Percentiles rank a stretch among this genome's conserved stretches.
Conservation (phyloP, 345 rosid species). For the Erodium maritimum region DNA sequence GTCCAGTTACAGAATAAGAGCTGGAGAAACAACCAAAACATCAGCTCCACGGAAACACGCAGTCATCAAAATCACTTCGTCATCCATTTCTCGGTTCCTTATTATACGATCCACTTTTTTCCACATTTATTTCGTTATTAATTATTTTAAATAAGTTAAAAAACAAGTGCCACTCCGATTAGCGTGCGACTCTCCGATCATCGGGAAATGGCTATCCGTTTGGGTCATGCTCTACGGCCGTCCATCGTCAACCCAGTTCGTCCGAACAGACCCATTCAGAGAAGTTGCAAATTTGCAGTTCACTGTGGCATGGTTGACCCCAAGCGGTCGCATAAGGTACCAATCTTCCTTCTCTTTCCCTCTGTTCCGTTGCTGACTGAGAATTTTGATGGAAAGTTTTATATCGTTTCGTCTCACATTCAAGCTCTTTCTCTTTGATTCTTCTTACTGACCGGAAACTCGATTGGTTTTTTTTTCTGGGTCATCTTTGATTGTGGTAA, state of each 20-base stretch:
- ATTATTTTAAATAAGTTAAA: too few relatives aligned
- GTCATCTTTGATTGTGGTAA: not conserved
- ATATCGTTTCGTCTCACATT: not conserved
- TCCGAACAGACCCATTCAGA: slow-evolving; percentile 11
- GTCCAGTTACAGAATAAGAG: too few relatives aligned
- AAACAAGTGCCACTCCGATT: not conserved
- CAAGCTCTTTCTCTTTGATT: not conserved
- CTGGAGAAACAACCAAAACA: too few relatives aligned
- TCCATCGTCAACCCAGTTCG: slow-evolving; percentile 14
- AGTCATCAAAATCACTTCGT: not conserved
- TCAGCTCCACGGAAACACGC: too few relatives aligned
- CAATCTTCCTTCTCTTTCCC: not conserved
- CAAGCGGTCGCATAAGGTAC: slow-evolving; percentile 38
- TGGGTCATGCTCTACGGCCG: slow-evolving; percentile 11
- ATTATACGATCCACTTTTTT: too few relatives aligned
- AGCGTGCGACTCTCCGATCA: not conserved
- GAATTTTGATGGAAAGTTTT: not conserved
- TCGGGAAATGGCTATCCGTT: slow-evolving; percentile 22
- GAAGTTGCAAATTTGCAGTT: slow-evolving; percentile 35
- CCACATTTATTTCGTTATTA: too few relatives aligned
- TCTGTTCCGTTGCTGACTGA: not conserved
- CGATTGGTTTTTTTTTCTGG: not conserved
- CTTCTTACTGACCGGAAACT: not conserved
- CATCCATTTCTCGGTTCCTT: not conserved
- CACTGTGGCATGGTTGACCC: slow-evolving; percentile 23